Evolutionary conservation across 2,329 filamentous ascomycete genomes (phyloP), one percentile per base, ranked within the genome.

Genomic region (Diaporthe ampelina): DNA sequence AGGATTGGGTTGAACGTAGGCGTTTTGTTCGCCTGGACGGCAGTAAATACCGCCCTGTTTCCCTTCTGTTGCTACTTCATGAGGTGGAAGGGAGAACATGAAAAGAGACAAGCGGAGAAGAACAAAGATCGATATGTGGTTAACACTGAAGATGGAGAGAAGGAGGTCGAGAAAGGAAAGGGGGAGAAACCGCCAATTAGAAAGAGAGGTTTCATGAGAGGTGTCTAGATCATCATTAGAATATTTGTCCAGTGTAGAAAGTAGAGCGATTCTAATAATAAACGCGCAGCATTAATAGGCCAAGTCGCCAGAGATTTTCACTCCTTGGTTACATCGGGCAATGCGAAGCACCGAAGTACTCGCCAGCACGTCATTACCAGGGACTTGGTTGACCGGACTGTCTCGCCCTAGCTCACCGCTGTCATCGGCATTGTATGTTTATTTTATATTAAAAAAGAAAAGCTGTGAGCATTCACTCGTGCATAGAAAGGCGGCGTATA

Each of bases 1-100:
- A 80, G 86, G 19, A 88, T 93, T 67, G 90, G 90, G 0, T 79
- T 91, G 3, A 89, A 93, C 76, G 89, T 93, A 80, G 91, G 88
- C 0, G 82, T 93, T 1, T 79, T 93, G 57, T 87, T 92, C 74
- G 87, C 87, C 0, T 93, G 90, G 91, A 81, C 81, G 1, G 88
- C 83, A 0, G 80, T 91, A 5, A 89, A 89, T 73, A 87, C 87
- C 0, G 78, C 79, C 0, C 75, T 92, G 10, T 92, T 91, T 78
- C 90, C 89, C 0, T 76, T 90, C 2, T 84, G 83, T 72, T 85
- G 83, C 76, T 83, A 83, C 59, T 80, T 85, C 56, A 83, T 85
- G 83, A 78, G 83, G 19, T 86, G 85, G 84, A 84, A 83, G 77
- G 81, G 73, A 29, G 81, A 83, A 77, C 76, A 76, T 13, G 79